phyloP scores from a whole-genome alignment of 1,139 yeast species.

The Geotrichum restrictum region DNA sequence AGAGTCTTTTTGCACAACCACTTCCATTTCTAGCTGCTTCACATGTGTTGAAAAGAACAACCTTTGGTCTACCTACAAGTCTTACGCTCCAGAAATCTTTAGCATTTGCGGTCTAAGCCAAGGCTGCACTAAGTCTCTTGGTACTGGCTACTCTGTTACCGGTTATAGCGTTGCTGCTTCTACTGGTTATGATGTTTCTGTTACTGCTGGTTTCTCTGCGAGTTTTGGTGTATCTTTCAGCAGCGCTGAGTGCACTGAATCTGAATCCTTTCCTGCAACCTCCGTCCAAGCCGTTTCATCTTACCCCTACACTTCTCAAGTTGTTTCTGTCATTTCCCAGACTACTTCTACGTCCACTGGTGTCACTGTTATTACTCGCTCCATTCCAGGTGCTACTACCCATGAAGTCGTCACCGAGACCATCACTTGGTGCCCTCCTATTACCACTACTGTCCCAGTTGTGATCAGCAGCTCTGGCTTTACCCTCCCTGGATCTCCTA shows the following conservation, averaged over 20 bases:
- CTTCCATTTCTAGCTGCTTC: not conserved
- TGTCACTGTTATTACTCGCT: not conserved
- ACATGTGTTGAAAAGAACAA: not conserved
- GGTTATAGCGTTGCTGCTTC: not conserved
- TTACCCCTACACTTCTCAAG: not conserved
- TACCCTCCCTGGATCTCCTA: too few species aligned
- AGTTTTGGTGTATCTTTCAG: too few species aligned
- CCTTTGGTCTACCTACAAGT: not conserved
- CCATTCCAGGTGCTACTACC: constrained; percentile 4
- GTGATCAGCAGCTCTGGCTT: not conserved
- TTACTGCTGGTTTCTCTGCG: not conserved
- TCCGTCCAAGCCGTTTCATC: too few species aligned
- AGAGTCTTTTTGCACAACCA: not conserved
- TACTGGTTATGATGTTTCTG: not conserved
- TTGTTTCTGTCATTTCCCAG: constrained; percentile 2
- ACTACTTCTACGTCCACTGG: constrained; percentile 4
- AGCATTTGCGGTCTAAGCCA: not conserved
- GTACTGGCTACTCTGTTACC: too few species aligned
- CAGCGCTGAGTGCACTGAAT: not conserved
- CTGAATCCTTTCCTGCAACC: not conserved
- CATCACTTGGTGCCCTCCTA: constrained; percentile 9
- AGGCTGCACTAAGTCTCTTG: too few species aligned
- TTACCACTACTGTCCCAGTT: not conserved
- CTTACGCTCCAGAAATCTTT: constrained; percentile 4
- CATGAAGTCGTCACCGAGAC: not conserved